Evolutionary conservation across 2,329 filamentous ascomycete species (phyloP), one percentile per base, ranked within the genome.

Genomic region (Fusarium globosum): DNA sequence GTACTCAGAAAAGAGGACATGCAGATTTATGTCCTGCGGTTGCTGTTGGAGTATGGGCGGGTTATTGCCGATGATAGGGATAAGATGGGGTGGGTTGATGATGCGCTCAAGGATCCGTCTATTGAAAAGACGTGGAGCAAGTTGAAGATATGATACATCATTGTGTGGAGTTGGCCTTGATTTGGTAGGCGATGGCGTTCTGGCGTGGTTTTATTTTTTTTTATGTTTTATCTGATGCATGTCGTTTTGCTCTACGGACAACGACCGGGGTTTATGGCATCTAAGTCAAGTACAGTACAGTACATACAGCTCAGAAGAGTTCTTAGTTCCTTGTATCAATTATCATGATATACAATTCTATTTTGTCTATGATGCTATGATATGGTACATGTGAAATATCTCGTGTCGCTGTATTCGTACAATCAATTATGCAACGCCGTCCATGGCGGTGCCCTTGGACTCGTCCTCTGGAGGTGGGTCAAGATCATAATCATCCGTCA

Each of bases 1-100:
- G 92, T 93, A 13, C 82, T 94, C 33, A 84, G 93, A 65, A 88
- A 86, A 74, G 92, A 94, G 76, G 92, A 94, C 77, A 94, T 94
- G 91, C 87, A 90, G 77, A 85, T 94, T 14, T 95, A 95, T 79
- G 86, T 90, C 14, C 83, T 91, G 61, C 83, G 92, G 48, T 77
- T 95, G 73, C 80, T 92, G 60, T 82, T 92, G 38, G 91, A 92
- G 81, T 92, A 92, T 70, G 90, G 86, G 11, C 83, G 90, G 23
- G 77, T 91, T 18, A 81, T 83, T 43, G 88, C 89, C 61, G 87
- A 88, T 43, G 78, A 83, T 58, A 80, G 88, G 59, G 86, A 88
- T 69, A 80, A 74, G 36, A 83, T 90, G 85, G 88, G 88, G 4
- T 90, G 86, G 86, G 87, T 88, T 6, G 84, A 83, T 13, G 88